Evolutionary conservation across 257 asterid genomes (phyloP).

Genomic region (Paulownia fortunei): DNA sequence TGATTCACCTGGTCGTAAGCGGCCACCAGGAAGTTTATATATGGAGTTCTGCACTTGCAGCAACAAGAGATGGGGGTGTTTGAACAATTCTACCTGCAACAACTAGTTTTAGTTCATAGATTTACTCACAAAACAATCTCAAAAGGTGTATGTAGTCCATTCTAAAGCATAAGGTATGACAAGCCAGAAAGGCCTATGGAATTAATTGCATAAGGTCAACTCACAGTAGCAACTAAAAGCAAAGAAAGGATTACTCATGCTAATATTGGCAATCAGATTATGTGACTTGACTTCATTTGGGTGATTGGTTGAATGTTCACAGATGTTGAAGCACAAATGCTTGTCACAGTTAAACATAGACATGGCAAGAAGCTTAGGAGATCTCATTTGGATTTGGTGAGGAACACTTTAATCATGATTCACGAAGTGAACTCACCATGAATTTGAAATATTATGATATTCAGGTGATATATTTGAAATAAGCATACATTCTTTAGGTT

Average conservation of each 20-base stretch:
- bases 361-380: not conserved
- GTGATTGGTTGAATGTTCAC: not conserved
- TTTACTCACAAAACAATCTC: not conserved
- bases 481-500: not conserved
- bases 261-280: not conserved
- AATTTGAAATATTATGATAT: not conserved
- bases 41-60: conserved; percentile 75
- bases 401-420: not conserved
- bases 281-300: not conserved
- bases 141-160: not conserved
- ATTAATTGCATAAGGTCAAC: conserved; percentile 4
- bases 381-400: not conserved
- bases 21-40: conserved; percentile 90
- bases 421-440: not conserved
- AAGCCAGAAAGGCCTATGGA: not conserved
- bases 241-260: not conserved
- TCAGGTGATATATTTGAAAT: not conserved
- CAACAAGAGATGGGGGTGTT: conserved; percentile 83
- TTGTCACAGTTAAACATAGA: not conserved
- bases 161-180: not conserved
- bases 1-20: conserved; percentile 80
- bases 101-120: not conserved
- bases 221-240: conserved; percentile 3
- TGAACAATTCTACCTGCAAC: conserved; percentile 83
- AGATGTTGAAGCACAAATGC: not conserved